phyloP scores from a whole-genome alignment of 345 rosid genomes.

The Kandelia obovata region DNA sequence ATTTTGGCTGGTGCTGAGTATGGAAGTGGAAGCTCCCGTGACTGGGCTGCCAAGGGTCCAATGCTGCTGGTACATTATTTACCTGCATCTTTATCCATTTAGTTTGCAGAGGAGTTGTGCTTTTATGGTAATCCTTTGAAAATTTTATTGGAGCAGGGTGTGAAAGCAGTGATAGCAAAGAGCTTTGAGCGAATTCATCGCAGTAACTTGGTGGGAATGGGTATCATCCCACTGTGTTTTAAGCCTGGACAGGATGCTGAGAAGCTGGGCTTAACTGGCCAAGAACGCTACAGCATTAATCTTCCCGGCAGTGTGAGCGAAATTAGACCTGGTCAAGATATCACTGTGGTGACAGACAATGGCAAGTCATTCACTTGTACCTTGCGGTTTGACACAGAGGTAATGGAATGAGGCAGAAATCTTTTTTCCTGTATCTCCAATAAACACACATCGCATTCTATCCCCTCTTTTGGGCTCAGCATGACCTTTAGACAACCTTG shows the following conservation, averaged over 20 bases:
- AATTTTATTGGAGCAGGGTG: slow-evolving; percentile 52
- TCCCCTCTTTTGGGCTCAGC: too few species aligned
- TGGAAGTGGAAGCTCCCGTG: slow-evolving; percentile 98
- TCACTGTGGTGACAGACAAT: slow-evolving; percentile 55
- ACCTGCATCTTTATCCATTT: background rate
- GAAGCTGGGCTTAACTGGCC: slow-evolving; percentile 71
- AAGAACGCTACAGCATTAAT: slow-evolving; percentile 63
- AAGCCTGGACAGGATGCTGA: slow-evolving; percentile 86
- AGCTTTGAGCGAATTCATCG: slow-evolving; percentile 89
- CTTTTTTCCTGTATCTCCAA: background rate
- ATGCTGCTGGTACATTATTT: slow-evolving; percentile 60
- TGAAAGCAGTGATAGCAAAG: slow-evolving; percentile 86
- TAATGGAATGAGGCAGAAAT: slow-evolving; percentile 17
- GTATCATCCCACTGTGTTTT: slow-evolving; percentile 73
- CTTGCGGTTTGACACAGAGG: slow-evolving; percentile 80
- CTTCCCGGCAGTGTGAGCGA: slow-evolving; percentile 59
- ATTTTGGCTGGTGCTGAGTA: slow-evolving; percentile 91
- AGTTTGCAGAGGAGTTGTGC: background rate
- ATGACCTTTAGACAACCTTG: background rate
- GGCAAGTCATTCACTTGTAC: slow-evolving; percentile 74
- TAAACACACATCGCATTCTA: too few species aligned
- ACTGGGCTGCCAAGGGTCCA: slow-evolving; percentile 99
- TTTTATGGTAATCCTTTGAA: background rate
- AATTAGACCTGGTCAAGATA: slow-evolving; percentile 85
- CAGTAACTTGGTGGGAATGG: slow-evolving; percentile 90